phyloP scores from a whole-genome alignment of 169 alveolate genomes.

The Plasmodium reichenowi region DNA sequence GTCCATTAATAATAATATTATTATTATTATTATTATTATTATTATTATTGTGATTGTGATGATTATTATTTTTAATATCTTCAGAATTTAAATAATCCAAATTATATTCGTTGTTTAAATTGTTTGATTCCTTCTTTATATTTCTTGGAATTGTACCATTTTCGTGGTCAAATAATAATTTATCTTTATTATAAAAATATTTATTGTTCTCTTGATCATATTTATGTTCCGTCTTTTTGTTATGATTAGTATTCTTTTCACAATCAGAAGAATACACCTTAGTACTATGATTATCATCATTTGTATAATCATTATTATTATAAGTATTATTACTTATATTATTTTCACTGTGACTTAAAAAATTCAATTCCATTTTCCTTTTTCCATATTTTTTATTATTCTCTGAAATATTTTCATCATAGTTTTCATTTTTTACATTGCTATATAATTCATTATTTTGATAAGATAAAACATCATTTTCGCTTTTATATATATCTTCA shows the following conservation, averaged over 20 bases:
- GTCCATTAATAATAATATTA: too few species aligned
- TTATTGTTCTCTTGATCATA: background rate
- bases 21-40: background rate
- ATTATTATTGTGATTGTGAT: background rate
- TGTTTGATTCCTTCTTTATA: background rate
- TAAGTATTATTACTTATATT: background rate
- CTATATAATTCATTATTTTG: slow-evolving; percentile 14
- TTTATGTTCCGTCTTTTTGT: background rate
- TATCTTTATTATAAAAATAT: too few species aligned
- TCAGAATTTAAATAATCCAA: background rate
- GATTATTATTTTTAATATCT: background rate
- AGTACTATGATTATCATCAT: background rate
- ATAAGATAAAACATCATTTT: background rate
- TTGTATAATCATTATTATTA: slow-evolving; percentile 8
- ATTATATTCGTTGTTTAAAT: background rate
- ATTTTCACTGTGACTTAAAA: background rate
- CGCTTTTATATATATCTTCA: background rate
- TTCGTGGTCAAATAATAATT: background rate
- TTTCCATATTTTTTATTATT: background rate
- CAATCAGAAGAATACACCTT: slow-evolving; percentile 14
- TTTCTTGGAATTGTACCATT: slow-evolving; percentile 2
- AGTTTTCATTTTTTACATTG: background rate
- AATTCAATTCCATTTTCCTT: background rate
- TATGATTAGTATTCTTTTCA: slow-evolving; percentile 15
- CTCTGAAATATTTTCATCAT: background rate